Evolutionary conservation across 352 stramenopile genomes (phyloP).

Genomic region (Phytophthora fragariaefolia): DNA sequence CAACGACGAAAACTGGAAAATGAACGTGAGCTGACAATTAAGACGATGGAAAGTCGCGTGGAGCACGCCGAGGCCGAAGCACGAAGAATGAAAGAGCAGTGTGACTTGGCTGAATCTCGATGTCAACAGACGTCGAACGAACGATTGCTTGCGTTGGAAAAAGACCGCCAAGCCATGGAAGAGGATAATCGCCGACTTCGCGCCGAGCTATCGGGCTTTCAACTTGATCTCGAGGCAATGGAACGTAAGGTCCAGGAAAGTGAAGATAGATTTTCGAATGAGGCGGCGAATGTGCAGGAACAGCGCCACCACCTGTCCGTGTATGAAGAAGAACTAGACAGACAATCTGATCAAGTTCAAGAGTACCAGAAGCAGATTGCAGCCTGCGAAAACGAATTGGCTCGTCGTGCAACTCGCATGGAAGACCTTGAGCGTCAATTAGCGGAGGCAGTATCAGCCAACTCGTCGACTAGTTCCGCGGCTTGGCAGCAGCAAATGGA

Average conservation of each 20-base stretch:
- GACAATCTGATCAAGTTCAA: constrained; percentile 31
- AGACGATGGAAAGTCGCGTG: constrained; percentile 52
- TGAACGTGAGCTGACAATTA: constrained; percentile 50
- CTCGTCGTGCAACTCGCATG: constrained; percentile 31
- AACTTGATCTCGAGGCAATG: constrained; percentile 56
- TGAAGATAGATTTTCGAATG: constrained; percentile 44
- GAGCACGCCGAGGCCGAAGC: constrained; percentile 52
- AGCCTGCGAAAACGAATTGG: constrained; percentile 33
- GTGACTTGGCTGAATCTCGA: constrained; percentile 45
- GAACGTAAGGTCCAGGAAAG: constrained; percentile 54
- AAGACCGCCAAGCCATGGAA: constrained; percentile 59
- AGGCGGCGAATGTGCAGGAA: constrained; percentile 44
- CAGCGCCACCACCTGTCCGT: constrained; percentile 39
- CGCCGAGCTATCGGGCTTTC: constrained; percentile 47
- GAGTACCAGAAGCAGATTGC: constrained; percentile 40
- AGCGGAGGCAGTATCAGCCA: constrained; percentile 36
- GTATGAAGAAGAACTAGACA: constrained; percentile 36
- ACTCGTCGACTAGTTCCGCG: constrained; percentile 43
- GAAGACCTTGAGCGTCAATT: constrained; percentile 60
- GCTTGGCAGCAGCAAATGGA: constrained; percentile 50
- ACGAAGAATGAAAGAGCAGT: constrained; percentile 46
- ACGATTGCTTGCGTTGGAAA: constrained; percentile 58
- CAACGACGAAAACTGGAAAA: constrained; percentile 47
- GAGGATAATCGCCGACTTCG: constrained; percentile 63
- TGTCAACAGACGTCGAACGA: constrained; percentile 65